phyloP scores from a whole-genome alignment of 768 basidiomycete genomes.

The Pseudohyphozyma bogoriensis region DNA sequence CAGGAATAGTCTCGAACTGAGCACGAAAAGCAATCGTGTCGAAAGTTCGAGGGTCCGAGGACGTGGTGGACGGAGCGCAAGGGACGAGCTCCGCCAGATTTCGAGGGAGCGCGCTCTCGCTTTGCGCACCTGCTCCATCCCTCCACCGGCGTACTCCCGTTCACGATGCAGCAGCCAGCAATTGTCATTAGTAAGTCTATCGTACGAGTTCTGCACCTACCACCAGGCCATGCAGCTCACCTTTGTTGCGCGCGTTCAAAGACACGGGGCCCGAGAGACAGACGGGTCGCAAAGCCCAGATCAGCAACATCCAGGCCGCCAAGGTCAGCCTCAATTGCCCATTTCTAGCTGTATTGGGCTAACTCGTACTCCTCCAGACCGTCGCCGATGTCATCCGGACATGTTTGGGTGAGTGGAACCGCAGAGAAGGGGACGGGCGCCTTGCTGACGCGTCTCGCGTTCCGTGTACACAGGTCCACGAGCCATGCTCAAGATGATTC shows the following conservation, averaged over 20 bases:
- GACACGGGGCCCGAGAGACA: conserved; percentile 91
- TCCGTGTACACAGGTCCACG: conserved; percentile 56
- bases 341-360: background rate
- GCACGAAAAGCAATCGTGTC: too few relatives aligned
- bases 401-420: conserved; percentile 51
- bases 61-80: too few relatives aligned
- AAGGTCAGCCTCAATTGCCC: conserved; percentile 50
- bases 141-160: too few relatives aligned
- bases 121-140: too few relatives aligned
- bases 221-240: background rate
- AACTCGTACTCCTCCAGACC: conserved; percentile 47
- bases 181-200: too few relatives aligned
- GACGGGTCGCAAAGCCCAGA: conserved; percentile 87
- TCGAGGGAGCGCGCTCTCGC: too few relatives aligned
- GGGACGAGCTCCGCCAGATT: too few relatives aligned
- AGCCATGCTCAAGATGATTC: conserved; percentile 98
- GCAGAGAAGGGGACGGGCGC: background rate
- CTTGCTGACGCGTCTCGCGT: background rate
- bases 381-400: conserved; percentile 97
- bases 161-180: too few relatives aligned
- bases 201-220: too few relatives aligned
- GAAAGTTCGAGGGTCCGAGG: too few relatives aligned
- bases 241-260: conserved; percentile 37
- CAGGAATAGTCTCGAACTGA: too few relatives aligned
- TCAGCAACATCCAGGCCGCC: conserved; percentile 91